These are phyloP conservation scores for Colletotrichum sansevieriae DNA, from an alignment of 2,329 filamentous ascomycete species.

Conservation along the genomic window DNA sequence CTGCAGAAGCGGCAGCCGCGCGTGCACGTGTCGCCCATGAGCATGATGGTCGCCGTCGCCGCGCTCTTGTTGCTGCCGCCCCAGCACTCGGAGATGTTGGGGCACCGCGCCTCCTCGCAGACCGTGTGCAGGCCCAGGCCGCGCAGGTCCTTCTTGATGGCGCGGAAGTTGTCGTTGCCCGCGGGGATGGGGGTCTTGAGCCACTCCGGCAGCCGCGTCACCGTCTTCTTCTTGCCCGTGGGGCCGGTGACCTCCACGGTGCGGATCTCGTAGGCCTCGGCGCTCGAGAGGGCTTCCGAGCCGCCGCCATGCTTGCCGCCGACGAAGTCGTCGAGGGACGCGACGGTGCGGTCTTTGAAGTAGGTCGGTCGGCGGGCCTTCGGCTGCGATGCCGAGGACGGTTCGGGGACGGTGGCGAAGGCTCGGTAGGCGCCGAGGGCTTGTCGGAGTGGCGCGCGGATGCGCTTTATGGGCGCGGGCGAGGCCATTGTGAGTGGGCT, in stretches of 20 bases:
- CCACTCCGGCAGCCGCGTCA: constrained; percentile 88
- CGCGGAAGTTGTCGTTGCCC: constrained; percentile 86
- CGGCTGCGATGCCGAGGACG: constrained; percentile 43
- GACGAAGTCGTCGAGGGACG: constrained; percentile 71
- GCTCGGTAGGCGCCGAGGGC: constrained; percentile 54
- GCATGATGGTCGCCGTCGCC: constrained; percentile 98
- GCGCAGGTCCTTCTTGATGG: constrained; percentile 92
- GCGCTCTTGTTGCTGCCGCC: constrained; percentile 88
- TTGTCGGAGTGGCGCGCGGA: constrained; percentile 58
- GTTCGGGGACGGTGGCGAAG: constrained; percentile 60
- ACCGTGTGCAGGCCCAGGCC: constrained; percentile 94
- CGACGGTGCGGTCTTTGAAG: constrained; percentile 70
- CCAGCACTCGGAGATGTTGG: constrained; percentile 99
- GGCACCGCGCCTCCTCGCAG: constrained; percentile 96
- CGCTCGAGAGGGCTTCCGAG: constrained; percentile 51
- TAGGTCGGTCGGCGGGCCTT: constrained; percentile 61
- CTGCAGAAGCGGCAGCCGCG: constrained; percentile 96
- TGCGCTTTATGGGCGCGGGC: constrained; percentile 57
- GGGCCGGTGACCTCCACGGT: constrained; percentile 73
- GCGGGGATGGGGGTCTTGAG: constrained; percentile 95
- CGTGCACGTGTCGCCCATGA: constrained; percentile 99
- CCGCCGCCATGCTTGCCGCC: constrained; percentile 43
- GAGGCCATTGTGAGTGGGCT: constrained; percentile 52
- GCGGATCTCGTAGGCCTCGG: constrained; percentile 71
- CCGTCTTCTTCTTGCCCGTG: constrained; percentile 71